Evolutionary conservation across 108 stramenopile genomes (phyloP), one percentile per base, ranked within the genome.

Genomic region (Chaetoceros tenuissimus): DNA sequence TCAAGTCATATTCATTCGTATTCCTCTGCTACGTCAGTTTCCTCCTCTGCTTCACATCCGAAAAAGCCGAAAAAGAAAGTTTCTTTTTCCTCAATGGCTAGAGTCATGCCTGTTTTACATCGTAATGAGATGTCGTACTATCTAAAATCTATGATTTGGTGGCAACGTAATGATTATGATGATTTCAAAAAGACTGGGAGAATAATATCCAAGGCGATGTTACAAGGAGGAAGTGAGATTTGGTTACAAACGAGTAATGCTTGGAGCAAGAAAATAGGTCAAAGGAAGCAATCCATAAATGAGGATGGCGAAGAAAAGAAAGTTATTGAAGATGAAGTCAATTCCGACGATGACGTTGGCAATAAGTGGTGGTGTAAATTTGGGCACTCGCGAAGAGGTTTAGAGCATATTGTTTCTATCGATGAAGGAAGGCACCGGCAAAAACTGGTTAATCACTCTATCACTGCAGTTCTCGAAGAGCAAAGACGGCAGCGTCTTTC

Each of bases 361-460:
- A 72, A 83, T 63, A 83, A 83, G 61, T 91, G 89, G 89, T 91
- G 89, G 89, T 82, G 83, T 64, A 70, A 77, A 30, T 91, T 87
- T 66, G 84, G 85, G 20, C 89, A 91, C 59, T 85, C 83, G 1
- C 75, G 89, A 23, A 61, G 89, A 19, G 89, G 89, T 13, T 64
- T 91, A 48, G 89, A 91, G 61, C 83, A 86, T 31, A 84, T 87
- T 64, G 89, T 83, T 16, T 83, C 84, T 17, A 72, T 82, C 20
- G 80, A 82, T 44, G 85, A 91, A 62, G 89, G 85, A 26, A 55
- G 80, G 21, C 81, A 87, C 57, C 77, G 85, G 24, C 79, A 87
- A 17, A 67, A 61, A 25, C 85, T 82, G 57, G 85, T 87, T 17
- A 64, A 66, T 31, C 68, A 58, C 8, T 78, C 89, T 24, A 70